Evolutionary conservation across 257 asterid species (phyloP), one percentile per base, ranked within the genome.

Genomic region (Eustoma russellianum): DNA sequence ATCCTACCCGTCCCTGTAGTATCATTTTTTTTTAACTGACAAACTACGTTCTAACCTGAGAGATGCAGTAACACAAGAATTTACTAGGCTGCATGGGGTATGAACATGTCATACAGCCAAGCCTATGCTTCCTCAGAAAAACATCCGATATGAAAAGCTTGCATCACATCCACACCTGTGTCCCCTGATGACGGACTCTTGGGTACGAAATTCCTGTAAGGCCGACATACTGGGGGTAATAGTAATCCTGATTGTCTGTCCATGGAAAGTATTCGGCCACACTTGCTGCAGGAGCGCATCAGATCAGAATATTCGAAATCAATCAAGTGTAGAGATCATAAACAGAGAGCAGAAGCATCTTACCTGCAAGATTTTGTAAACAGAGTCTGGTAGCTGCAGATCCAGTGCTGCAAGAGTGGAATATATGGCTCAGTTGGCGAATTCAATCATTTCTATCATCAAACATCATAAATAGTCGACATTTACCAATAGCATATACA

Each of bases 301-400:
- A 30, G 47, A 40, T 28, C 17, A 46, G 57, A 30, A 51, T 43
- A 56, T 48, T 56, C 11, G 13, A 50, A 9, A 1, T 28, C 50
- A 28, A 38, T 9, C 40, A 47, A 38, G 46, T 9, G 6, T 33
- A 41, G 60, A 45, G 28, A 28, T 12, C 33, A 40, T 13, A 48
- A 46, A 43, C 13, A 33, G 14, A 41, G 38, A 41, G 46, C 3
- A 41, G 13, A 2, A 38, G 45, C 58, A 57, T 47, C 46, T 70
- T 38, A 86, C 96, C 94, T 77, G 96, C 98, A 91, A 64, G 18
- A 70, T 76, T 81, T 87, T 28, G 74, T 62, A 67, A 91, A 78
- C 66, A 87, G 62, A 60, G 88, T 67, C 70, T 63, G 83, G 57
- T 91, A 91, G 72, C 86, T 80, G 83, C 96, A 91, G 52, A 87